These are phyloP conservation scores for Flaveria bidentis DNA, from an alignment of 129 eudicot species.

Conservation along the genomic window DNA sequence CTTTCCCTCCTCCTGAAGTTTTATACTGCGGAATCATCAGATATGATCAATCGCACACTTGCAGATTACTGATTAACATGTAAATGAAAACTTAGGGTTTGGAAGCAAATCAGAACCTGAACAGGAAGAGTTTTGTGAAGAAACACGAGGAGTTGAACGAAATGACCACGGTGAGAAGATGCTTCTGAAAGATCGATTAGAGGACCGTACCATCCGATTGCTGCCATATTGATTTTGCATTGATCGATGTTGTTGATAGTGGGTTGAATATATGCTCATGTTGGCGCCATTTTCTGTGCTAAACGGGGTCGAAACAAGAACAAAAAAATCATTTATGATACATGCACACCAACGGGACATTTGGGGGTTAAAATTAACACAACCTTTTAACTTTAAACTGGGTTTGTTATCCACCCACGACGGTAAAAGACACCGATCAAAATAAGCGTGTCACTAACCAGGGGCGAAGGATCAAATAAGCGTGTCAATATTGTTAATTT, in stretches of 20 bases:
- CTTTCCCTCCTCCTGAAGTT: constrained; percentile 54
- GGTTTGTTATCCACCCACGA: too few species aligned
- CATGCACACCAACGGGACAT: too few species aligned
- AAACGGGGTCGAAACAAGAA: too few species aligned
- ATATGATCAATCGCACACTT: background rate
- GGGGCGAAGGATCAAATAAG: too few species aligned
- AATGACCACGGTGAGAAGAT: constrained; percentile 57
- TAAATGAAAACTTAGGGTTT: constrained; percentile 7
- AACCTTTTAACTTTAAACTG: too few species aligned
- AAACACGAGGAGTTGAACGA: constrained; percentile 67
- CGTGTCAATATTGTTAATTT: too few species aligned
- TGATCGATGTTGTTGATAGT: background rate
- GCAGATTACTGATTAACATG: background rate
- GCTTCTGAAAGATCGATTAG: constrained; percentile 68
- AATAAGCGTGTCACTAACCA: too few species aligned
- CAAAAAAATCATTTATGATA: too few species aligned
- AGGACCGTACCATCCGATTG: constrained; percentile 84
- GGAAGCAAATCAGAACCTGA: constrained; percentile 45
- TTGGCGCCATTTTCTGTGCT: constrained; percentile 9
- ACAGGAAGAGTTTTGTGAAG: constrained; percentile 63
- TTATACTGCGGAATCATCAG: constrained; percentile 53
- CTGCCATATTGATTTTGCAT: constrained; percentile 33
- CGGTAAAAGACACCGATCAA: too few species aligned
- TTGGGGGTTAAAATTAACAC: too few species aligned
- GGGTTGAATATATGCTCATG: background rate